phyloP scores from a whole-genome alignment of 176 grass and related monocot genomes.

The Urochloa ruziziensis region DNA sequence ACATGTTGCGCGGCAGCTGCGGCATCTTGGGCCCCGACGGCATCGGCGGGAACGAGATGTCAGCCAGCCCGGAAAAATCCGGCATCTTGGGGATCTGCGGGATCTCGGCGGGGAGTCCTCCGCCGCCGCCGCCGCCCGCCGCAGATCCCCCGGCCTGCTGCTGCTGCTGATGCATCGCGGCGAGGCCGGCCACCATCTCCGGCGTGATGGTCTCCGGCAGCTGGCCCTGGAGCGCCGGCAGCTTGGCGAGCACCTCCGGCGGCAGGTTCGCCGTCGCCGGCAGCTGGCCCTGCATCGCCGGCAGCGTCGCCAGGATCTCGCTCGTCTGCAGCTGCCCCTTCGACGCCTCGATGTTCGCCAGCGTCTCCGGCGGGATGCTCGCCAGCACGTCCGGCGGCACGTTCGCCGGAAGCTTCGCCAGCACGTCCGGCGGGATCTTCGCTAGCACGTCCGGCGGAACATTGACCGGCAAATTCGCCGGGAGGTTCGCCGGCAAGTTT shows the following conservation, averaged over 20 bases:
- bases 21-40: constrained; percentile 42
- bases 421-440: not conserved
- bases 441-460: not conserved
- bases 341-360: constrained; percentile 20
- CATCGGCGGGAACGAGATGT: constrained; percentile 49
- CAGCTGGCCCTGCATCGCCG: constrained; percentile 3
- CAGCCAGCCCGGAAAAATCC: constrained; percentile 35
- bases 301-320: constrained; percentile 3
- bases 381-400: not conserved
- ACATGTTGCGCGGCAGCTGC: constrained; percentile 35
- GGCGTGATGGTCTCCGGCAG: constrained; percentile 22
- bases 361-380: constrained; percentile 33
- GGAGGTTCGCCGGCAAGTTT: not conserved
- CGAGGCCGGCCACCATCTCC: constrained; percentile 36
- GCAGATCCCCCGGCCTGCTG: not conserved
- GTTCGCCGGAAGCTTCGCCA: constrained; percentile 15
- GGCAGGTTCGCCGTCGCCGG: constrained; percentile 16
- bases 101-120: not conserved
- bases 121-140: not conserved
- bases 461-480: too few species aligned
- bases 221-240: not conserved
- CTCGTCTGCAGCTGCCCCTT: not conserved
- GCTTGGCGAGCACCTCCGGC: constrained; percentile 8
- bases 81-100: constrained; percentile 48
- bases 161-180: not conserved